phyloP scores from a whole-genome alignment of 1,139 yeast genomes.

The Pichia terricola region DNA sequence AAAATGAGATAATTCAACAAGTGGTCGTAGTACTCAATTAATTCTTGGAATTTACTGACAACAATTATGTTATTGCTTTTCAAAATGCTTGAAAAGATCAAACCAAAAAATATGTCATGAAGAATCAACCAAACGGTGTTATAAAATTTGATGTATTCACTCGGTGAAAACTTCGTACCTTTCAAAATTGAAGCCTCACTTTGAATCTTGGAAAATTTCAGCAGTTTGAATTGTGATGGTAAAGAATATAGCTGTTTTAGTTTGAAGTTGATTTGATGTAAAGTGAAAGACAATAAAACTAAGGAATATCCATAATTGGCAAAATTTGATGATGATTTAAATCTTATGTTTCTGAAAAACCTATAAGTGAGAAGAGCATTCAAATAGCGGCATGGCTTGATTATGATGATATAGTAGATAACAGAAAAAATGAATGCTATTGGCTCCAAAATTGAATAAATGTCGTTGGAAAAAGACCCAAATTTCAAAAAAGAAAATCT shows the following conservation, averaged over 20 bases:
- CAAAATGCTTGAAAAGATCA: constrained; percentile 45
- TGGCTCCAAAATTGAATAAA: background rate
- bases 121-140: constrained; percentile 82
- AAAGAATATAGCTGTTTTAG: constrained; percentile 69
- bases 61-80: constrained; percentile 34
- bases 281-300: constrained; percentile 26
- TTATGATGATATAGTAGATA: constrained; percentile 8
- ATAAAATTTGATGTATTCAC: constrained; percentile 78
- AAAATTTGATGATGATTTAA: background rate
- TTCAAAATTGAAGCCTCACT: constrained; percentile 24
- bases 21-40: constrained; percentile 26
- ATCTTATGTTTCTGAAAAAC: background rate
- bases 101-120: constrained; percentile 74
- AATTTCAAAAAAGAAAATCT: background rate
- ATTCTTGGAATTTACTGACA: constrained; percentile 12
- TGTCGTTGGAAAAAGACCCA: background rate
- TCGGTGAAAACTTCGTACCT: constrained; percentile 33
- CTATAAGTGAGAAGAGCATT: constrained; percentile 9
- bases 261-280: constrained; percentile 72
- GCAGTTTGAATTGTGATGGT: constrained; percentile 69
- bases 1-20: constrained; percentile 38
- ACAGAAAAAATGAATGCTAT: constrained; percentile 2
- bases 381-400: constrained; percentile 7
- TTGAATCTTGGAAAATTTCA: constrained; percentile 26
- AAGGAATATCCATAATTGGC: constrained; percentile 5